phyloP scores from a whole-genome alignment of 176 grass and related monocot species.

The Aechmea fasciata region DNA sequence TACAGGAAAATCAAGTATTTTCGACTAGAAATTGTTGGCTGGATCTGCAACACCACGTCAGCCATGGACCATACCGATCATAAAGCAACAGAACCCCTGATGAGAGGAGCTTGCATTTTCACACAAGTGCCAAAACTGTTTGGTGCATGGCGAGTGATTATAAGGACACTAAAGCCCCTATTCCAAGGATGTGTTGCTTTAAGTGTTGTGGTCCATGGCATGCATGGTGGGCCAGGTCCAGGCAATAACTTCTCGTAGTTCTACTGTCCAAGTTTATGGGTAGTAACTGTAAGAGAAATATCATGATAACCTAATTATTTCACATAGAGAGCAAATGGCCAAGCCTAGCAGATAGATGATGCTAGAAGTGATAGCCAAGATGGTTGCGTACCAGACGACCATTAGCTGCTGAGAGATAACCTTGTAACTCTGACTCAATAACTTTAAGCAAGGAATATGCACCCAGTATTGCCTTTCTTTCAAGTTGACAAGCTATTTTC shows the following conservation, averaged over 20 bases:
- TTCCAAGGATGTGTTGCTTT: no score
- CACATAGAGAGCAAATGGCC: background rate
- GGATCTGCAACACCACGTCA: background rate
- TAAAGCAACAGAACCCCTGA: no score
- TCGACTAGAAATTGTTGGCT: background rate
- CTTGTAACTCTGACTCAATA: slow-evolving; percentile 58
- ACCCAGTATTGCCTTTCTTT: slow-evolving; percentile 39
- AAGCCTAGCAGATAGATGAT: background rate
- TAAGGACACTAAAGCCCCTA: no score
- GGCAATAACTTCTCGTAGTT: no score
- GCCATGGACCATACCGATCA: no score
- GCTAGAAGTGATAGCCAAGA: background rate
- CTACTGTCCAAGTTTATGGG: background rate
- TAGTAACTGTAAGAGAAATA: background rate
- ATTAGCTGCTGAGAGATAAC: slow-evolving; percentile 58
- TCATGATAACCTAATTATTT: background rate
- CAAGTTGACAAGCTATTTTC: slow-evolving; percentile 66
- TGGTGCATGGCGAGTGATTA: no score
- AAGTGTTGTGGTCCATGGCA: no score
- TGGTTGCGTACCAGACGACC: slow-evolving; percentile 45
- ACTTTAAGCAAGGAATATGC: slow-evolving; percentile 70
- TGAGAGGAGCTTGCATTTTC: no score
- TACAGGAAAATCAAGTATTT: background rate
- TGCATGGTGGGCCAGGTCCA: no score
- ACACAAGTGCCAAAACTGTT: no score